These are phyloP conservation scores for Kodamaea derodonti DNA, from an alignment of 1,139 yeast genomes.

Conservation along the genomic window DNA sequence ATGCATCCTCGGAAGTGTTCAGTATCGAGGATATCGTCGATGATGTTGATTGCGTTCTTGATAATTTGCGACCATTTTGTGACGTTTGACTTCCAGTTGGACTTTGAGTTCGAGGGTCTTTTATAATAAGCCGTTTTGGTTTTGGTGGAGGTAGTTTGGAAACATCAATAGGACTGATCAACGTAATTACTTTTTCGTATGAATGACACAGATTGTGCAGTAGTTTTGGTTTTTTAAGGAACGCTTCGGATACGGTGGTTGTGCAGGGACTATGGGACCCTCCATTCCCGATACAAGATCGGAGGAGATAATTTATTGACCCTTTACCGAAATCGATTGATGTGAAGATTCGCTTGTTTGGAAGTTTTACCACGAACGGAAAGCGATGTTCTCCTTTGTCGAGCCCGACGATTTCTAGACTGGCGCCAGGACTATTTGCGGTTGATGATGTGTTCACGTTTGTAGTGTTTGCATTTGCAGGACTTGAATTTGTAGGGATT, in stretches of 20 bases:
- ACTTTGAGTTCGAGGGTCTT: constrained; percentile 31
- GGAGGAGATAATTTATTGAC: constrained; percentile 62
- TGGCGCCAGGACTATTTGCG: no score
- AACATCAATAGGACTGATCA: constrained; percentile 74
- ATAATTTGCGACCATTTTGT: neutral
- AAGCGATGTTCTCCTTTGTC: constrained; percentile 83
- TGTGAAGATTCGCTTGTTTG: constrained; percentile 65
- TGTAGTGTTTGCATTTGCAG: no score
- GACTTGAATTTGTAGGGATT: neutral
- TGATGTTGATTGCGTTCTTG: constrained; percentile 5
- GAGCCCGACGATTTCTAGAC: no score
- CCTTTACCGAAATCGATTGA: constrained; percentile 86
- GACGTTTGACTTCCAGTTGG: no score
- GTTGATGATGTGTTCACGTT: no score
- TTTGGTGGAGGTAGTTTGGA: constrained; percentile 61
- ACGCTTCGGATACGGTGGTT: constrained; percentile 1
- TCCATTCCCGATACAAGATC: constrained; percentile 48
- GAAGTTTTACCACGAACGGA: constrained; percentile 78
- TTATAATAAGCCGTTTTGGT: constrained; percentile 61
- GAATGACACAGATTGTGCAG: constrained; percentile 29
- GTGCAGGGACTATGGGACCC: no score
- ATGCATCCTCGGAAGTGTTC: constrained; percentile 49
- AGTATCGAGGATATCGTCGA: constrained; percentile 34
- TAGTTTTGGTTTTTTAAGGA: neutral
- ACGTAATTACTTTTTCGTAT: constrained; percentile 54